phyloP scores from a whole-genome alignment of 2,329 filamentous ascomycete species.

The Neonectria neomacrospora region DNA sequence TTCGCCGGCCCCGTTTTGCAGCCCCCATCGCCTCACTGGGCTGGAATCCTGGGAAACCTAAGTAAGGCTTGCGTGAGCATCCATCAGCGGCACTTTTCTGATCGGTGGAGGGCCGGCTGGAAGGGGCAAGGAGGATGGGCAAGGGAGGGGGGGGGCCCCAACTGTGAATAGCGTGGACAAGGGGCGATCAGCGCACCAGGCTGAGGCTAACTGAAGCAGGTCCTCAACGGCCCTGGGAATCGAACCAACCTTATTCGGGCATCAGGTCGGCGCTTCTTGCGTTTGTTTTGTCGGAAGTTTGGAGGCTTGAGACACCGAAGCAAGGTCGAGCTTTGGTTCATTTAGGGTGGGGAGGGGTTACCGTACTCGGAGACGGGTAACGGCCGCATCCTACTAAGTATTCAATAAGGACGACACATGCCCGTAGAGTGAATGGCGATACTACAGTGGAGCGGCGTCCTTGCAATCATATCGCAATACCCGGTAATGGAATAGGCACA shows the following conservation, averaged over 20 bases:
- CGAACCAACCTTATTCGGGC: conserved; percentile 21
- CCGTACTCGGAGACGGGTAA: too few relatives aligned
- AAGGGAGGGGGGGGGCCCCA: neutral
- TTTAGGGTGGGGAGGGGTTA: neutral
- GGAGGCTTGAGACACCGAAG: neutral
- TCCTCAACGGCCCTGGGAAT: conserved; percentile 17
- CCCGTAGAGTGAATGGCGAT: neutral
- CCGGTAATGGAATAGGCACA: neutral
- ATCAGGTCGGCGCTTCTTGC: conserved; percentile 6
- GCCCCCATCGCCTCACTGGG: neutral
- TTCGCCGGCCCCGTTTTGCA: neutral
- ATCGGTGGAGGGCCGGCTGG: neutral
- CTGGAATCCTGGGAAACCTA: neutral
- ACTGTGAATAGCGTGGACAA: conserved; percentile 8
- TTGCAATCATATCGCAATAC: neutral
- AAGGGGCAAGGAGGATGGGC: neutral
- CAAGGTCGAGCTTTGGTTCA: neutral
- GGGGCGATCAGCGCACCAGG: conserved; percentile 4
- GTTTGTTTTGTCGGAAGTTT: neutral
- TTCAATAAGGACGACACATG: neutral
- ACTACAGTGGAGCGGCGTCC: too few relatives aligned
- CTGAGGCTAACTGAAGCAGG: conserved; percentile 13
- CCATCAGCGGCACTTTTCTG: conserved; percentile 2
- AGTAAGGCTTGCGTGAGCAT: neutral
- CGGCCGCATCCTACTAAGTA: too few relatives aligned